phyloP scores from a whole-genome alignment of 148 eudicot species.

The Linanthus parryae region DNA sequence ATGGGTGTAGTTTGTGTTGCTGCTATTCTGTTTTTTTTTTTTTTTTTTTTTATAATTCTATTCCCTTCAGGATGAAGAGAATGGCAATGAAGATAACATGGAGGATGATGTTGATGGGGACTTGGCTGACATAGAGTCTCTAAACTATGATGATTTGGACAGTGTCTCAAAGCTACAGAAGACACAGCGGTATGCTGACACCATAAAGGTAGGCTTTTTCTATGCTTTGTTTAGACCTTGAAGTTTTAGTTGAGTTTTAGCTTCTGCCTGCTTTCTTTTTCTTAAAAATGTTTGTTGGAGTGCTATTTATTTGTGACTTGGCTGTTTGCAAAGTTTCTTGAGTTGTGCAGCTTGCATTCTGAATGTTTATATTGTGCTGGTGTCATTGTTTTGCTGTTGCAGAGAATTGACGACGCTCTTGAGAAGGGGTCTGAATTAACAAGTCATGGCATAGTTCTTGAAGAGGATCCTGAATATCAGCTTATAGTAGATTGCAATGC shows the following conservation, averaged over 20 bases:
- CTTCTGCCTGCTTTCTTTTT: background rate
- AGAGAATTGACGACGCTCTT: conserved; percentile 87
- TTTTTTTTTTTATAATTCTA: background rate
- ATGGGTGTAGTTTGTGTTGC: too few relatives aligned
- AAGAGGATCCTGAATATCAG: conserved; percentile 90
- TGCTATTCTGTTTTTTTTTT: background rate
- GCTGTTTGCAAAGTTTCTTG: background rate
- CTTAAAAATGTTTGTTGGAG: background rate
- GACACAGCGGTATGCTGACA: conserved; percentile 72
- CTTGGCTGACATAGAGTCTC: conserved; percentile 72
- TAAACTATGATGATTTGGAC: conserved; percentile 90
- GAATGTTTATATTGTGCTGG: background rate
- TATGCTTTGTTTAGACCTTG: background rate
- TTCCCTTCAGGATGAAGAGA: conserved; percentile 51
- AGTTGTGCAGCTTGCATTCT: background rate
- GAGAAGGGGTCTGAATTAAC: conserved; percentile 56
- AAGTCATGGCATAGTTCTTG: conserved; percentile 56
- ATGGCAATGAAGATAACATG: conserved; percentile 53
- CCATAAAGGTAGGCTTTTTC: conserved; percentile 64
- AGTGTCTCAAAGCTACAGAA: conserved; percentile 84
- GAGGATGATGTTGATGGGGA: conserved; percentile 89
- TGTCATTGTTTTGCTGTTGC: conserved; percentile 16
- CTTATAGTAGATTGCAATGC: conserved; percentile 90
- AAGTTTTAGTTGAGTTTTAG: conserved; percentile 6
- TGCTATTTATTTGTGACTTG: background rate